A percentile compares a stretch with the other conserved stretches of the same genome.
These are phyloP conservation scores for Pythium phragmitis DNA, from an alignment of 352 stramenopile genomes.

Conservation along the genomic window DNA sequence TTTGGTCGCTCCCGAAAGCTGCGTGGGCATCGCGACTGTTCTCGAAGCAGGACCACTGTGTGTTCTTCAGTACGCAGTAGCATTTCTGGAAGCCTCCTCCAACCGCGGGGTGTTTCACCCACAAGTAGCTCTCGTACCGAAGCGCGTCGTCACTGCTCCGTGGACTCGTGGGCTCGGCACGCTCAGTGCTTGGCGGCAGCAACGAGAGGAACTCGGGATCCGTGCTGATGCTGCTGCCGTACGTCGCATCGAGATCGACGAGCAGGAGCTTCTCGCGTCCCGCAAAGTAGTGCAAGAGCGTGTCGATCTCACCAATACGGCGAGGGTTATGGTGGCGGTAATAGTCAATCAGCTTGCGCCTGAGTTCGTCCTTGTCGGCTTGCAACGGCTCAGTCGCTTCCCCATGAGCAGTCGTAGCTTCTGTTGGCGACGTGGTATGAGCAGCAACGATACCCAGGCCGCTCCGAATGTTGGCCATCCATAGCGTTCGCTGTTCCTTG, in stretches of 20 bases:
- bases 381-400: background rate
- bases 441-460: conserved; percentile 31
- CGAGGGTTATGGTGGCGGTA: conserved; percentile 91
- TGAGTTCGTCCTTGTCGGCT: conserved; percentile 19
- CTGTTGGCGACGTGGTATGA: background rate
- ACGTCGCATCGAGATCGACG: conserved; percentile 56
- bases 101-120: conserved; percentile 26
- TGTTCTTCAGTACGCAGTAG: conserved; percentile 26
- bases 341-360: conserved; percentile 73
- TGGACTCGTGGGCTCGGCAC: too few relatives aligned
- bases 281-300: conserved; percentile 57
- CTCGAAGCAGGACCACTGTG: conserved; percentile 26
- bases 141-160: conserved; percentile 6
- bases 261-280: conserved; percentile 62
- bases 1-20: background rate
- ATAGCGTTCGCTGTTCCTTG: conserved; percentile 46
- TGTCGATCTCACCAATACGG: conserved; percentile 83
- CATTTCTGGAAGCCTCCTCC: conserved; percentile 23
- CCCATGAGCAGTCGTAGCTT: background rate
- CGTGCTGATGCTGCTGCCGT: conserved; percentile 40
- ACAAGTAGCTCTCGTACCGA: conserved; percentile 25
- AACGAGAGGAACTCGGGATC: conserved; percentile 36
- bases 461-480: conserved; percentile 57
- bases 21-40: conserved; percentile 27
- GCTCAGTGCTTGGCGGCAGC: background rate